These are phyloP conservation scores for Penicillium robsamsonii DNA, from an alignment of 495 filamentous ascomycete species.

Conservation along the genomic window DNA sequence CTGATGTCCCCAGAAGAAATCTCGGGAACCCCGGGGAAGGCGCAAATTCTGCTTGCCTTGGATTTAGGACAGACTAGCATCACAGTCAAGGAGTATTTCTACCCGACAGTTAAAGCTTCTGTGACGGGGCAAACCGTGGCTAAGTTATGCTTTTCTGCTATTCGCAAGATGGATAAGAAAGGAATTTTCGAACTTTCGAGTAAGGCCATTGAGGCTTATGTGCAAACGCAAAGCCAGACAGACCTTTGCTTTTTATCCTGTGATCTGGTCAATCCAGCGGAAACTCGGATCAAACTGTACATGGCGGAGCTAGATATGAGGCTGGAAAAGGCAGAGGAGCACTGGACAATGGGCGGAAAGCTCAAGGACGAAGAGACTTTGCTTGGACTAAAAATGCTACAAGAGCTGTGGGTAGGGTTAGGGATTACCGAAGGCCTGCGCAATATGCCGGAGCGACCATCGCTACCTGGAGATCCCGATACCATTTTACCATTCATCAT, in stretches of 20 bases:
- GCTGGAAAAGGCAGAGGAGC: background rate
- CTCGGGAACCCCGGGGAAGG: background rate
- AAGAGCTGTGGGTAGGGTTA: constrained; percentile 10
- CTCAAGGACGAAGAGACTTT: background rate
- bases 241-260: constrained; percentile 9
- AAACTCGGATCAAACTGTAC: constrained; percentile 15
- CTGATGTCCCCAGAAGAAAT: background rate
- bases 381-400: constrained; percentile 1
- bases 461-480: background rate
- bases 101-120: background rate
- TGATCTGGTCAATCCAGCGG: constrained; percentile 9
- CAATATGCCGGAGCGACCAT: background rate
- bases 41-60: background rate
- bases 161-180: background rate
- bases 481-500: background rate
- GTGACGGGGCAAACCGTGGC: background rate
- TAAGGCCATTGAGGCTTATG: background rate
- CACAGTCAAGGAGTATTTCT: constrained; percentile 5
- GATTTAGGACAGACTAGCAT: background rate
- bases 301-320: constrained; percentile 1
- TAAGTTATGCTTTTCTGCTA: constrained; percentile 2
- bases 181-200: background rate
- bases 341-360: constrained; percentile 1
- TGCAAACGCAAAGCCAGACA: background rate
- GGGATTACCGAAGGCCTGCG: constrained; percentile 9